A percentile compares a stretch with the other conserved stretches of the same genome.
Evolutionary conservation across 495 filamentous ascomycete genomes (phyloP).

Genomic region (Thozetella sp.): DNA sequence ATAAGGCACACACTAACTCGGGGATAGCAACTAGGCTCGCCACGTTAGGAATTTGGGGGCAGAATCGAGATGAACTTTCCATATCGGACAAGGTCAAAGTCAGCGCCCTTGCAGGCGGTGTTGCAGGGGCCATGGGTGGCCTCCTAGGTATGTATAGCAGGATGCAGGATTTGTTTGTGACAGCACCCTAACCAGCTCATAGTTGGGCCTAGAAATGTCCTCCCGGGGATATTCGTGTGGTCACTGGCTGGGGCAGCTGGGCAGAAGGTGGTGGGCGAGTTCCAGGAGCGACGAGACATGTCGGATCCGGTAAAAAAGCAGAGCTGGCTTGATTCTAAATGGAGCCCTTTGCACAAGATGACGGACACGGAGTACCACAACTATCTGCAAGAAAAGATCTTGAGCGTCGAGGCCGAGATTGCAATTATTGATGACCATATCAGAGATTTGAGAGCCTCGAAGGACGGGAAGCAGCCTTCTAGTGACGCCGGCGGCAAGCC

Average conservation of each 20-base stretch:
- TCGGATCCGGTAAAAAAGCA: conserved; percentile 13
- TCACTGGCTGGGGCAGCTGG: conserved; percentile 35
- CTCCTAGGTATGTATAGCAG: conserved; percentile 59
- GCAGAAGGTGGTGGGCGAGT: conserved; percentile 17
- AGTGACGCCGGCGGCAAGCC: no score
- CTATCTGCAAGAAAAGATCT: conserved; percentile 74
- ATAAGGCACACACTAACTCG: conserved; percentile 11
- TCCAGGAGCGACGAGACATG: neutral
- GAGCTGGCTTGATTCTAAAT: conserved; percentile 61
- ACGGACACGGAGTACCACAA: conserved; percentile 78
- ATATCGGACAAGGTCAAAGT: conserved; percentile 57
- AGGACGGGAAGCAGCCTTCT: conserved; percentile 5
- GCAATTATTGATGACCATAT: conserved; percentile 86
- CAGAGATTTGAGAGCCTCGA: conserved; percentile 47
- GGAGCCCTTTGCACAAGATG: conserved; percentile 77
- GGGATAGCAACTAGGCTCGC: conserved; percentile 33
- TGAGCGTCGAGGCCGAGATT: conserved; percentile 82
- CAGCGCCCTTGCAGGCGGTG: conserved; percentile 67
- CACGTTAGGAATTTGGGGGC: conserved; percentile 30
- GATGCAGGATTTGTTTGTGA: neutral
- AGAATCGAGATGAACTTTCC: conserved; percentile 48
- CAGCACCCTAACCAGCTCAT: conserved; percentile 12
- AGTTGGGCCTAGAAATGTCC: conserved; percentile 44
- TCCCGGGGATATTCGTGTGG: conserved; percentile 38
- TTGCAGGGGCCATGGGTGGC: conserved; percentile 68